Base-by-base conservation (phyloP, 2,329 filamentous ascomycete genomes). In the Exophiala dermatitidis region DNA sequence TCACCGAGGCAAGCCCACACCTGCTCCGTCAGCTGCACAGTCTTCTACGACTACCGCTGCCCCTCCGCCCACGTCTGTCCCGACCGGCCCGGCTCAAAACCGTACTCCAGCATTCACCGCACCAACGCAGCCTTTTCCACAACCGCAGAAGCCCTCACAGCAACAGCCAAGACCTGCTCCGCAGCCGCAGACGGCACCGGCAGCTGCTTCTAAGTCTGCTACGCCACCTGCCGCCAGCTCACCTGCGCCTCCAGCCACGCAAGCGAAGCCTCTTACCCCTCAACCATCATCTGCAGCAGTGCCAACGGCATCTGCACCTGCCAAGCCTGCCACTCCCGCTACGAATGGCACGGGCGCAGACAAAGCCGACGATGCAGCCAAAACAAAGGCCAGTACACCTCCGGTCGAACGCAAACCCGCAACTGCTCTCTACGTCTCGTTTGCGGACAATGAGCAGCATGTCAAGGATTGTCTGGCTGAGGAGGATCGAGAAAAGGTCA, bases 401-500 rank as follows among this genome's bases (percentile, higher is more conserved):
- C 59, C 67, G 10, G 78, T 79, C 4, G 85, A 87, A 67, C 56
- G 55, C 34, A 79, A 73, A 65, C 82, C 80, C 62, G 88, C 85
- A 62, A 85, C 89, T 64, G 91, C 88, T 46, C 80, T 98, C 19
- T 98, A 96, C 70, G 84, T 98, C 56, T 88, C 87, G 73, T 90
- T 90, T 65, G 83, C 90, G 26, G 87, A 84, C 64, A 86, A 81
- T 50, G 88, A 91, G 60, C 88, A 95, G 32, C 87, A 90, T 56
- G 85, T 88, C 36, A 84, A 85, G 52, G 84, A 88, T 33, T 77
- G 95, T 28, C 91, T 98, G 67, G 77, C 82, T 1, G 84, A 93
- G 8, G 88, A 95, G 64, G 89, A 96, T 66, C 84, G 82, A 66
- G 68, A 80, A 32, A 96, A 94, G 74, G 88, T 96, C 60, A 71